These are phyloP conservation scores for Aspergillus sp. DNA, from an alignment of 2,329 filamentous ascomycete genomes.

Conservation along the genomic window DNA sequence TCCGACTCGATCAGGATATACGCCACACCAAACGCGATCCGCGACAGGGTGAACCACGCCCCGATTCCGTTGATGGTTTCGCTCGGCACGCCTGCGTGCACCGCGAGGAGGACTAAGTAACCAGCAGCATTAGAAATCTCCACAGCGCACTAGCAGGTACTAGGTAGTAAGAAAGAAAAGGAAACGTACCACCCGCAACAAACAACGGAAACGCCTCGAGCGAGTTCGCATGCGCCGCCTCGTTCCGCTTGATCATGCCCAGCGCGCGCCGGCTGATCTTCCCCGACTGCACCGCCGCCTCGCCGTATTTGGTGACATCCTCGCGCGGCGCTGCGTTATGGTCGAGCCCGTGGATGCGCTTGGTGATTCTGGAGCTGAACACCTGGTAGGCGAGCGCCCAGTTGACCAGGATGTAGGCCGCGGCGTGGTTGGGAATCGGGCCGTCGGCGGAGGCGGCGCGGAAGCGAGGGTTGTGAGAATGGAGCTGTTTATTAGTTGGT, in stretches of 20 bases:
- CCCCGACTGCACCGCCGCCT: slow-evolving; percentile 24
- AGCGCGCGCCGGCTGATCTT: slow-evolving; percentile 28
- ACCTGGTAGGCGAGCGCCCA: slow-evolving; percentile 31
- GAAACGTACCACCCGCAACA: slow-evolving; percentile 22
- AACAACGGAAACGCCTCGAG: slow-evolving; percentile 31
- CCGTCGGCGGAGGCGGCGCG: slow-evolving; percentile 10
- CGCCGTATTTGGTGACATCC: slow-evolving; percentile 28
- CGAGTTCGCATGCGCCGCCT: slow-evolving; percentile 25
- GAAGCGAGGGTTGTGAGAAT: slow-evolving; percentile 15
- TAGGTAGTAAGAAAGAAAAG: not conserved
- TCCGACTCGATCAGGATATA: slow-evolving; percentile 27
- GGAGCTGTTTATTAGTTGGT: not conserved
- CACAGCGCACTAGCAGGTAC: not conserved
- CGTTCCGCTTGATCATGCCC: slow-evolving; percentile 26
- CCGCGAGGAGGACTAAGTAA: slow-evolving; percentile 24
- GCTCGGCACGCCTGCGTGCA: slow-evolving; percentile 25
- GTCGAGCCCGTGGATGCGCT: slow-evolving; percentile 25
- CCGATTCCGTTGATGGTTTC: slow-evolving; percentile 29
- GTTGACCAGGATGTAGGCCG: slow-evolving; percentile 29
- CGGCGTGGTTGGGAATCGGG: slow-evolving; percentile 15
- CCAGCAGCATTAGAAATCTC: slow-evolving; percentile 11
- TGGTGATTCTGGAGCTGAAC: slow-evolving; percentile 27
- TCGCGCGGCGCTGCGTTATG: slow-evolving; percentile 31
- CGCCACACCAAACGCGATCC: slow-evolving; percentile 22
- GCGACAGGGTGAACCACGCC: slow-evolving; percentile 27